These are phyloP conservation scores for Colletotrichum horii DNA, from an alignment of 2,329 filamentous ascomycete species.

Conservation along the genomic window DNA sequence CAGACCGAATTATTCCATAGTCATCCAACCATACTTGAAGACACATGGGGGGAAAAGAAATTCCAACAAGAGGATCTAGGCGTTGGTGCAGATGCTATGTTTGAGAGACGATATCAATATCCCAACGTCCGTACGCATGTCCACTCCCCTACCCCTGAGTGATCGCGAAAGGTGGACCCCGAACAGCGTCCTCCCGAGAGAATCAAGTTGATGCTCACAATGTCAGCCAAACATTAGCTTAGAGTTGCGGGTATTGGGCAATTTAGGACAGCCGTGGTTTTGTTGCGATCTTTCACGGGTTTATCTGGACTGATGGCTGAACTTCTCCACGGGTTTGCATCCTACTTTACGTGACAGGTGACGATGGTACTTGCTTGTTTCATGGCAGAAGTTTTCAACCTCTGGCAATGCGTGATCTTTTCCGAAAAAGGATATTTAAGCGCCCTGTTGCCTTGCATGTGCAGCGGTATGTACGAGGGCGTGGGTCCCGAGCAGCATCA, in stretches of 20 bases:
- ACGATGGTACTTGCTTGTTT: neutral
- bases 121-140: neutral
- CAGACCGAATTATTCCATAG: neutral
- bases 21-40: neutral
- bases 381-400: neutral
- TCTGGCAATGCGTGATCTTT: neutral
- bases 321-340: too few species aligned
- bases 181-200: neutral
- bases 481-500: too few species aligned
- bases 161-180: neutral
- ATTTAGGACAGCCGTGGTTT: rapidly evolving
- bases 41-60: rapidly evolving
- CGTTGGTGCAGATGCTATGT: neutral
- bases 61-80: rapidly evolving
- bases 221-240: rapidly evolving
- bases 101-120: too few species aligned
- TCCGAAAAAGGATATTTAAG: neutral
- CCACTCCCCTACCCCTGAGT: neutral
- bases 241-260: too few species aligned
- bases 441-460: too few species aligned
- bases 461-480: too few species aligned
- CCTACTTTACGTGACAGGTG: neutral
- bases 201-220: neutral
- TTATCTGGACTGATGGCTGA: neutral
- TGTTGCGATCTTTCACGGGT: neutral